Evolutionary conservation across 75 land plant species (phyloP).

Genomic region (Ceratopteris richardii): DNA sequence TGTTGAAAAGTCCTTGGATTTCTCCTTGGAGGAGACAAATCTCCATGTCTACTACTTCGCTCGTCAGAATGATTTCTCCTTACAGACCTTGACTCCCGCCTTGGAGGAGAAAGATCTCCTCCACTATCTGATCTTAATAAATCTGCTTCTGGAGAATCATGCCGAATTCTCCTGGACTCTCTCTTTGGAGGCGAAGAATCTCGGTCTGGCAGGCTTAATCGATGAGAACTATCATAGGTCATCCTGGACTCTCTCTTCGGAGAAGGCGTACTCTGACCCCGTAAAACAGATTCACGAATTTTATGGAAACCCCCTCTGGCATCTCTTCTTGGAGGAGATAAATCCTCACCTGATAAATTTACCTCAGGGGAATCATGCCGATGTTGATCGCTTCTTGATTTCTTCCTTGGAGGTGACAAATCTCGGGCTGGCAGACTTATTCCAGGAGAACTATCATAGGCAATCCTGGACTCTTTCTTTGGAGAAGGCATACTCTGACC

Average conservation of each 20-base stretch:
- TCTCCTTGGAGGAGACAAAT: constrained; percentile 47
- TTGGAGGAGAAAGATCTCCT: constrained; percentile 33
- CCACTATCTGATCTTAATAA: no score
- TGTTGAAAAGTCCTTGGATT: neutral
- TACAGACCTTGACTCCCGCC: constrained; percentile 2
- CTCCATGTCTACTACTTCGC: neutral
- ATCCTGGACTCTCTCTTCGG: neutral
- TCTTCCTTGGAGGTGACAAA: constrained; percentile 20
- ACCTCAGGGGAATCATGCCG: constrained; percentile 26
- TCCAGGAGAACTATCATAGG: neutral
- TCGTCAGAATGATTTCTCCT: neutral
- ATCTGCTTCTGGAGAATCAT: no score
- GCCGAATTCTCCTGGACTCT: no score
- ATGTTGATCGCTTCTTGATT: neutral
- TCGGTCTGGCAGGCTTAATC: neutral
- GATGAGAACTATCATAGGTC: neutral
- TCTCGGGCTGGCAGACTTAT: constrained; percentile 5
- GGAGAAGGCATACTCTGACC: constrained; percentile 8
- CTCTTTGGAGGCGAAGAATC: constrained; percentile 37
- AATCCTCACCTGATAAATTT: constrained; percentile 34
- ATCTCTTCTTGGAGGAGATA: constrained; percentile 18
- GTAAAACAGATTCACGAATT: neutral
- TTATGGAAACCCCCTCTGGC: no score
- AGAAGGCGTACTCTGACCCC: constrained; percentile 9
- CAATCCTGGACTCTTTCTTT: neutral